These are phyloP conservation scores for Triticum monococcum DNA, from an alignment of 176 grass and related monocot genomes.

Conservation along the genomic window DNA sequence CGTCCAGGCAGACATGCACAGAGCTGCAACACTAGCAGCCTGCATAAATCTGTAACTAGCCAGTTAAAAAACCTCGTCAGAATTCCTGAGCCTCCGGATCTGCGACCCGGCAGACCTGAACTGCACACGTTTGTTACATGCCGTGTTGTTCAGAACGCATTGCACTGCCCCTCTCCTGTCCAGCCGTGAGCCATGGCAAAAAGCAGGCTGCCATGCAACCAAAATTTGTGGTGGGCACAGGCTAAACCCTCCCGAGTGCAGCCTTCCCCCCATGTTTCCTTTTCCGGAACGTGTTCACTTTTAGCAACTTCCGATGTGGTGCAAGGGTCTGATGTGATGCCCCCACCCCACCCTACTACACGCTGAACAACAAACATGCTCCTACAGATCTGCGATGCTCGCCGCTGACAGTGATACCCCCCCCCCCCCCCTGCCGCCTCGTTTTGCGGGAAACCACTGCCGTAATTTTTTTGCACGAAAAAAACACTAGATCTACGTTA, in stretches of 20 bases:
- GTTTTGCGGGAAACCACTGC: background rate
- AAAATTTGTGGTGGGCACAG: background rate
- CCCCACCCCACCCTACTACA: background rate
- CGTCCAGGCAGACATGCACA: background rate
- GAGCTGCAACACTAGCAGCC: conserved; percentile 8
- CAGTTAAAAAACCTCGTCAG: background rate
- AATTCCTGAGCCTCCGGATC: background rate
- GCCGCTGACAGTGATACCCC: background rate
- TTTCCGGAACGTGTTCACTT: background rate
- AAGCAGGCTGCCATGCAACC: background rate
- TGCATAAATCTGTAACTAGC: conserved; percentile 33
- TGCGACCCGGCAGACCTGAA: background rate
- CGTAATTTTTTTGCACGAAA: background rate
- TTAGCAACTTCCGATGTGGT: background rate
- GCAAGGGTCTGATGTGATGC: background rate
- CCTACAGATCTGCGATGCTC: background rate
- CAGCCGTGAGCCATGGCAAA: background rate
- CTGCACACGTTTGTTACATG: background rate
- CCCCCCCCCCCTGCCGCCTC: background rate
- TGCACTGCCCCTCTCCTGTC: background rate
- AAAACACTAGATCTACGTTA: conserved; percentile 5
- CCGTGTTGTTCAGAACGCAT: background rate
- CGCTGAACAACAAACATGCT: background rate
- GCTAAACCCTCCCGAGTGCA: background rate
- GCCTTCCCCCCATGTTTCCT: background rate